These are phyloP conservation scores for Pythium oligandrum DNA, from an alignment of 352 stramenopile genomes.

Conservation along the genomic window DNA sequence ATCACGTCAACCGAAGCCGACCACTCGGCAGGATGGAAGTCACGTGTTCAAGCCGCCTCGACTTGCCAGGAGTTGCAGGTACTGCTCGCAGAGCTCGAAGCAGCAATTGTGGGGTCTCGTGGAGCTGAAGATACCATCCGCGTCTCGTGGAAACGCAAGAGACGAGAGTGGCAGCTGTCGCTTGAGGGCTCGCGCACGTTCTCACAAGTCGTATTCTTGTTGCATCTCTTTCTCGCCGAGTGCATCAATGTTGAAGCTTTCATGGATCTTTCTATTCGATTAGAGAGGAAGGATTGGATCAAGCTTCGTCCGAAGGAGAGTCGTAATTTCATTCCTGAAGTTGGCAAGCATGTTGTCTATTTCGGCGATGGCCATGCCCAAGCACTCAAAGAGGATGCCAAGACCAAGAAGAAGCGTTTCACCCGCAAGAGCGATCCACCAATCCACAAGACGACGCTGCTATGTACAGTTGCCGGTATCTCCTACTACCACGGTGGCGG, in stretches of 20 bases:
- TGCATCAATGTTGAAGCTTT: constrained; percentile 79
- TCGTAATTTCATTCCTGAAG: constrained; percentile 74
- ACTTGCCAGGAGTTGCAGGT: constrained; percentile 29
- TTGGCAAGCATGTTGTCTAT: constrained; percentile 60
- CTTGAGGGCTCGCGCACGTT: constrained; percentile 64
- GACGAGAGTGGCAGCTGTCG: constrained; percentile 65
- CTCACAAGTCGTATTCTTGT: constrained; percentile 63
- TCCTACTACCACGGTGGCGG: constrained; percentile 80
- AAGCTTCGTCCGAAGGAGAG: constrained; percentile 69
- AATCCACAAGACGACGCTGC: constrained; percentile 35
- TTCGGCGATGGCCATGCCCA: constrained; percentile 80
- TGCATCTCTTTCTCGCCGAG: constrained; percentile 70
- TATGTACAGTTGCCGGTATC: constrained; percentile 58
- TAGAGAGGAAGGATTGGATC: constrained; percentile 75
- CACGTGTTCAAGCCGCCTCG: constrained; percentile 26
- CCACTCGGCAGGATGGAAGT: constrained; percentile 32
- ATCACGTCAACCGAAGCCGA: constrained; percentile 51
- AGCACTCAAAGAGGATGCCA: constrained; percentile 76
- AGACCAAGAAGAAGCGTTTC: constrained; percentile 72
- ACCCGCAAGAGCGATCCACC: constrained; percentile 64
- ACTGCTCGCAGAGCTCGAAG: constrained; percentile 60
- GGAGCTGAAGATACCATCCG: constrained; percentile 53
- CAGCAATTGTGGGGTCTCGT: constrained; percentile 33
- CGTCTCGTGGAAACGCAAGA: constrained; percentile 69
- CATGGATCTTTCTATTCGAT: constrained; percentile 62